A percentile compares a stretch with the other conserved stretches of the same genome.
Evolutionary conservation across 345 rosid species (phyloP).

Genomic region (Mallotus nudiflorus): DNA sequence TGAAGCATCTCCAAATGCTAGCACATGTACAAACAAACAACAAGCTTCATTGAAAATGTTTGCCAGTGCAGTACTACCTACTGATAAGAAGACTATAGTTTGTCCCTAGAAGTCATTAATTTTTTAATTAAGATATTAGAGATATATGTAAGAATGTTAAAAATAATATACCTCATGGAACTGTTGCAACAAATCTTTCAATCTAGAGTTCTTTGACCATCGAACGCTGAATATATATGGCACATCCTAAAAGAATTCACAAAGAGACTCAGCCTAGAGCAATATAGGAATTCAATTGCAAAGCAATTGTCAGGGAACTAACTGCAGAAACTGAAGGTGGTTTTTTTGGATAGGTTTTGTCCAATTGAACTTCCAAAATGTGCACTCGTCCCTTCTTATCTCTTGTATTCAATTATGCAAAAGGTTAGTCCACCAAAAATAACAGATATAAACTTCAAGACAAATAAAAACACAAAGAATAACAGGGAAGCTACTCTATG

Average conservation of each 20-base stretch:
- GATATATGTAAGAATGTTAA: not conserved
- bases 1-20: constrained; percentile 72
- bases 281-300: constrained; percentile 4
- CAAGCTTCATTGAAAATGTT: not conserved
- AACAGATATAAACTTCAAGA: constrained; percentile 11
- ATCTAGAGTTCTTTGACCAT: constrained; percentile 59
- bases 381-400: constrained; percentile 62
- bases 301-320: constrained; percentile 28
- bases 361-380: constrained; percentile 56
- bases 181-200: constrained; percentile 62
- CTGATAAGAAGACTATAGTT: constrained; percentile 8
- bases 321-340: constrained; percentile 78
- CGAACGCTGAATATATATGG: constrained; percentile 55
- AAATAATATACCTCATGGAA: constrained; percentile 48
- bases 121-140: not conserved
- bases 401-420: constrained; percentile 36
- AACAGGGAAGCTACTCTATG: not conserved
- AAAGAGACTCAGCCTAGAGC: constrained; percentile 1
- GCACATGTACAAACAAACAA: constrained; percentile 1
- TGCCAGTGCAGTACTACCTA: not conserved
- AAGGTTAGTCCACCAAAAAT: constrained; percentile 1
- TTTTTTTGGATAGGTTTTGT: constrained; percentile 49
- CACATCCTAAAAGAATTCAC: constrained; percentile 50
- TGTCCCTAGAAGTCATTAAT: not conserved
- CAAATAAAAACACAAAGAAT: not conserved